Conservation (phyloP, 2,329 filamentous ascomycete species). For the Hawksworthiomyces lignivorus region DNA sequence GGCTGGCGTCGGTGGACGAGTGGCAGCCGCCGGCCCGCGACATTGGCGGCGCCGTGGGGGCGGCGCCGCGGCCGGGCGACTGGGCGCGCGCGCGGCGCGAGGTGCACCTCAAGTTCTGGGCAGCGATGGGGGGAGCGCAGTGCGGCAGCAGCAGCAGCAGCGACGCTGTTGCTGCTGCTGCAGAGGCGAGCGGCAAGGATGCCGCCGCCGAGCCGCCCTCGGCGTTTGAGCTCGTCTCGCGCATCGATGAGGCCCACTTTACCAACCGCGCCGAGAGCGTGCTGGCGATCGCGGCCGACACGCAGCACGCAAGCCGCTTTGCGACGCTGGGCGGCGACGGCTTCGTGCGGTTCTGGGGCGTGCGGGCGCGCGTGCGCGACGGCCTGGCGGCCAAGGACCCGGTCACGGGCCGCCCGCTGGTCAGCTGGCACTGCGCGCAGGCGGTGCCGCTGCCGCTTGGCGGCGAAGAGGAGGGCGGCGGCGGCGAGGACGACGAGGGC, state of each 20-base stretch:
- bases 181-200: neutral
- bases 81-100: conserved; percentile 54
- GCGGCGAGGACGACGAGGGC: neutral
- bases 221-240: conserved; percentile 66
- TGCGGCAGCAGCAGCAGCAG: conserved; percentile 17
- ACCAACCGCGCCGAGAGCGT: conserved; percentile 50
- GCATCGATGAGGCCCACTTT: conserved; percentile 76
- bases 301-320: conserved; percentile 60
- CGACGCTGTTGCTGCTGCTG: no score
- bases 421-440: conserved; percentile 67
- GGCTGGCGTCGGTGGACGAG: conserved; percentile 87
- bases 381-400: conserved; percentile 57
- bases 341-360: conserved; percentile 72
- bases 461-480: conserved; percentile 23
- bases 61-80: conserved; percentile 28
- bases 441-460: conserved; percentile 36
- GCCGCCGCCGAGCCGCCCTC: neutral
- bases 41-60: conserved; percentile 46
- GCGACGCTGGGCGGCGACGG: conserved; percentile 80
- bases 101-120: conserved; percentile 87
- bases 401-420: conserved; percentile 45
- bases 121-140: conserved; percentile 43
- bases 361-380: conserved; percentile 59
- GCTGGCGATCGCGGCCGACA: conserved; percentile 63
- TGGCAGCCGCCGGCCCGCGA: conserved; percentile 73